A percentile compares a stretch with the other conserved stretches of the same genome.
These are phyloP conservation scores for Aureobasidium melanogenum DNA, from an alignment of 2,329 filamentous ascomycete species.

Conservation along the genomic window DNA sequence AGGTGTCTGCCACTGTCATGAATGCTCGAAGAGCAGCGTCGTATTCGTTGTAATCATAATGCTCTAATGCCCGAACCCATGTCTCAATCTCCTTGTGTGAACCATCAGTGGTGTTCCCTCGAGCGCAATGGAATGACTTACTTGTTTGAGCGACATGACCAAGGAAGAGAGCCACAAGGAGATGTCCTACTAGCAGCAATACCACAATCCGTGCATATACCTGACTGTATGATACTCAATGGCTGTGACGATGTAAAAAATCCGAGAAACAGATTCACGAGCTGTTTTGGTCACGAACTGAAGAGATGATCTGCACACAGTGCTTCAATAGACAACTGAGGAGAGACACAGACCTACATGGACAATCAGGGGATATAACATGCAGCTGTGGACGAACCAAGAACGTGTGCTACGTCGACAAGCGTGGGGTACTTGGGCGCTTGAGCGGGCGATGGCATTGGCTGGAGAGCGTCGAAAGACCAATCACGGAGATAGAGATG, in stretches of 20 bases:
- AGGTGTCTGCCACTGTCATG: slow-evolving; percentile 82
- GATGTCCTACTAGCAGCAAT: background rate
- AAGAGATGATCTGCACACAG: background rate
- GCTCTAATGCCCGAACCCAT: slow-evolving; percentile 83
- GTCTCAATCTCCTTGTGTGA: slow-evolving; percentile 86
- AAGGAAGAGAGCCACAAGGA: background rate
- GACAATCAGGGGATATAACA: slow-evolving; percentile 6
- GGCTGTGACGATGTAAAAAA: background rate
- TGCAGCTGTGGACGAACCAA: background rate
- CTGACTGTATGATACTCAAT: background rate
- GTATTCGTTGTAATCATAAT: slow-evolving; percentile 97
- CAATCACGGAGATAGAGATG: background rate
- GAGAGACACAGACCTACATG: slow-evolving; percentile 6
- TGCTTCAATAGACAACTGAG: background rate
- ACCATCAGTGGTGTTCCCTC: background rate
- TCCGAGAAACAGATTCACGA: background rate
- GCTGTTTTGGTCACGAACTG: background rate
- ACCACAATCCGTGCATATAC: background rate
- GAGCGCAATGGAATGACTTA: slow-evolving; percentile 14
- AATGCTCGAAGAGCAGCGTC: slow-evolving; percentile 80
- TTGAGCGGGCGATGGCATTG: slow-evolving; percentile 11
- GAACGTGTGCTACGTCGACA: background rate
- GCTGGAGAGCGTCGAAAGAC: background rate
- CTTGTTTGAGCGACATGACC: slow-evolving; percentile 43
- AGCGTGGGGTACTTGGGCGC: slow-evolving; percentile 10